Conservation (phyloP, 306 rosid species). For the Hippophae gyantsensis region DNA sequence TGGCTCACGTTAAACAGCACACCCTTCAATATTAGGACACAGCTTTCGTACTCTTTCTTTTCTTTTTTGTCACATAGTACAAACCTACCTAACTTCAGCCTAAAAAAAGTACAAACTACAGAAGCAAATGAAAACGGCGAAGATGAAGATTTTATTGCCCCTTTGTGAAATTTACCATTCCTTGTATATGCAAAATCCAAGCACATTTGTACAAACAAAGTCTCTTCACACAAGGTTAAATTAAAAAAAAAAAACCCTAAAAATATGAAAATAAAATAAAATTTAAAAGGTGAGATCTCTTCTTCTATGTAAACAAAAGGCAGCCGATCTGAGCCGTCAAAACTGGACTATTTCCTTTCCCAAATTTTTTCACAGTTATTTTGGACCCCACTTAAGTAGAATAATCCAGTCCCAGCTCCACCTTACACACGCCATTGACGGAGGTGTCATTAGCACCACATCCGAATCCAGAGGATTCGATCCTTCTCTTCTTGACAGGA, state of each 20-base stretch:
- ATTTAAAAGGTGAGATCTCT: conserved; percentile 34
- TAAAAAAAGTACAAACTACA: too few species aligned
- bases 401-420: conserved; percentile 41
- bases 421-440: conserved; percentile 28
- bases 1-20: too few species aligned
- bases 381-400: conserved; percentile 22
- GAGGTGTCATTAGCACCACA: neutral
- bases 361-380: too few species aligned
- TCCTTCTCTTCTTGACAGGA: conserved; percentile 72
- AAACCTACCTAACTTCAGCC: too few species aligned
- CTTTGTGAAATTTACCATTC: too few species aligned
- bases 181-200: conserved; percentile 15
- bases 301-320: conserved; percentile 21
- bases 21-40: too few species aligned
- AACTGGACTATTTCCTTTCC: conserved; percentile 20
- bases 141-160: too few species aligned
- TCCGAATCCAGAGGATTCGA: conserved; percentile 13
- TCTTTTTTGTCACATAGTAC: too few species aligned
- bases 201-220: conserved; percentile 24
- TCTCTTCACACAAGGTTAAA: neutral
- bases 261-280: neutral
- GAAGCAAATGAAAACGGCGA: too few species aligned
- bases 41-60: too few species aligned
- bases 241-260: neutral
- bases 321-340: conserved; percentile 42